Percentiles rank a stretch among this genome's conserved stretches.
Conservation (phyloP, 306 rosid species). For the Rosa lucieae region DNA sequence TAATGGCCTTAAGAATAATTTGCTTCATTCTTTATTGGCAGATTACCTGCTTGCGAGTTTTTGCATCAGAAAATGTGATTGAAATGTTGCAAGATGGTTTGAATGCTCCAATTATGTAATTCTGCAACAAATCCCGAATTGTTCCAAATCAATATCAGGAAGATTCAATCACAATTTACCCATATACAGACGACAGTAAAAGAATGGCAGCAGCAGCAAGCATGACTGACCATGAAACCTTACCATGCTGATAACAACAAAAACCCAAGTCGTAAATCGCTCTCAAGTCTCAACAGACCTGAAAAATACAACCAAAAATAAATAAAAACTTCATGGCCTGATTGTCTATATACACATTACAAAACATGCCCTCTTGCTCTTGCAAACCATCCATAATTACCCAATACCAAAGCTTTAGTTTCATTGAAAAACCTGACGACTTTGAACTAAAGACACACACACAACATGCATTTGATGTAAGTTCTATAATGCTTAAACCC, state of each 20-base stretch:
- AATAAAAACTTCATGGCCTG: background rate
- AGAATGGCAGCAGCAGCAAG: background rate
- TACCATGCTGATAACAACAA: slow-evolving; percentile 32
- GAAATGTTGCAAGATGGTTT: slow-evolving; percentile 90
- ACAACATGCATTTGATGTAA: background rate
- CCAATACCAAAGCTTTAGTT: background rate
- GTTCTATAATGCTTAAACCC: background rate
- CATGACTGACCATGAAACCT: slow-evolving; percentile 10
- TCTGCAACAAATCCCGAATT: slow-evolving; percentile 39
- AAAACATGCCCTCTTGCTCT: background rate
- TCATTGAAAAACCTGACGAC: background rate
- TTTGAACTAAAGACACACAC: background rate
- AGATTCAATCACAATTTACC: background rate
- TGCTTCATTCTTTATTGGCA: background rate
- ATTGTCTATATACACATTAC: background rate
- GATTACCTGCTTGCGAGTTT: slow-evolving; percentile 89
- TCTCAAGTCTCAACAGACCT: slow-evolving; percentile 23
- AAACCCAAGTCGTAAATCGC: slow-evolving; percentile 11
- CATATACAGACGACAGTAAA: background rate
- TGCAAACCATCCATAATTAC: background rate
- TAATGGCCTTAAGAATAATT: background rate
- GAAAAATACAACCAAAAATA: background rate
- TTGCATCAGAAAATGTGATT: slow-evolving; percentile 78
- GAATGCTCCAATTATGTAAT: slow-evolving; percentile 98
- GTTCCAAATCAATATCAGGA: background rate